Conservation (phyloP, 306 rosid species). For the Gillenia trifoliata region DNA sequence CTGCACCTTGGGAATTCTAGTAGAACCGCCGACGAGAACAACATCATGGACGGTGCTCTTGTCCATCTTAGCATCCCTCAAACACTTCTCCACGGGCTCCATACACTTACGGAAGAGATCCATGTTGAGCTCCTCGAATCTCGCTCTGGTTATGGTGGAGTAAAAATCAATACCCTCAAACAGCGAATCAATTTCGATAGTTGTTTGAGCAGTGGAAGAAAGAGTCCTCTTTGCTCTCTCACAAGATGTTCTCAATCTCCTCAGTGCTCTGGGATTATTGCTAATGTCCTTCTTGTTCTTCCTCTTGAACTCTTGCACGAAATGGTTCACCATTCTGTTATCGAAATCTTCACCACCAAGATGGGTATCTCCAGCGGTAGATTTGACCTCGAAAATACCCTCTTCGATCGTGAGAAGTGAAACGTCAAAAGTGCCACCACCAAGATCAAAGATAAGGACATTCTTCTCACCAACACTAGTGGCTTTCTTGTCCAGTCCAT, state of each 20-base stretch:
- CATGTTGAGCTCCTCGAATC: constrained; percentile 37
- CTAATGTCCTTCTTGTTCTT: constrained; percentile 33
- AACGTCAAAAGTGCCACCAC: constrained; percentile 39
- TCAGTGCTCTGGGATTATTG: constrained; percentile 26
- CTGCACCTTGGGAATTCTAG: constrained; percentile 43
- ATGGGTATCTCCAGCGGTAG: constrained; percentile 33
- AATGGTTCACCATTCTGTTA: constrained; percentile 29
- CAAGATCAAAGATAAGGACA: constrained; percentile 37
- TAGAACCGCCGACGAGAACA: constrained; percentile 41
- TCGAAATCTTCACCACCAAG: constrained; percentile 43
- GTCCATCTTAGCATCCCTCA: constrained; percentile 29
- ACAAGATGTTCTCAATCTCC: constrained; percentile 31
- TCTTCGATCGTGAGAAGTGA: constrained; percentile 33
- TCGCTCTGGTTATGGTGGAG: constrained; percentile 17
- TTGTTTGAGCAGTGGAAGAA: constrained; percentile 31
- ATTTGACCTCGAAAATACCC: constrained; percentile 32
- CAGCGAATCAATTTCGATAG: constrained; percentile 42
- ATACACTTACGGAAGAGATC: constrained; percentile 31
- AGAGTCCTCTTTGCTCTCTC: constrained; percentile 44
- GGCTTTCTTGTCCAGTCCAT: constrained; percentile 37
- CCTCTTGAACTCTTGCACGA: constrained; percentile 33
- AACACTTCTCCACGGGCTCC: constrained; percentile 41
- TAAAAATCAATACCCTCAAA: constrained; percentile 32
- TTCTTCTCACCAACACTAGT: constrained; percentile 20
- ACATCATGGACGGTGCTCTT: constrained; percentile 29